Percentiles rank a stretch among this genome's conserved stretches.
These are phyloP conservation scores for Aspergillus novoparasiticus DNA, from an alignment of 2,329 filamentous ascomycete genomes.

Conservation along the genomic window DNA sequence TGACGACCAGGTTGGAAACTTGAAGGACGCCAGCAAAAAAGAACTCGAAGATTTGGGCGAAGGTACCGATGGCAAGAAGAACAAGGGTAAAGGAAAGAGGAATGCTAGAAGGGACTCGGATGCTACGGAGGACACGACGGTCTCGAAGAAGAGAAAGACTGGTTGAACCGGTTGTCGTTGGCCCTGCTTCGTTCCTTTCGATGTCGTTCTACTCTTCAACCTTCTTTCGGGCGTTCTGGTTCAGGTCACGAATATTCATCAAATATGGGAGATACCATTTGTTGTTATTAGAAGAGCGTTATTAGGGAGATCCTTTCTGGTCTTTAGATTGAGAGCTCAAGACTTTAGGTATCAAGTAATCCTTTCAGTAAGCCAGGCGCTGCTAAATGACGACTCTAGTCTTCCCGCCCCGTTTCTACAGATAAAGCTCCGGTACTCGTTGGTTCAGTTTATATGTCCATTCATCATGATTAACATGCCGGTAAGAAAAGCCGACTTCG, in stretches of 20 bases:
- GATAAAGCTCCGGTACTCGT: background rate
- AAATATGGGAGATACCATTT: background rate
- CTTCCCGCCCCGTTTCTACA: background rate
- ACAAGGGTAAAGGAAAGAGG: constrained; percentile 40
- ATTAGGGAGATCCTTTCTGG: background rate
- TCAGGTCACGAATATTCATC: background rate
- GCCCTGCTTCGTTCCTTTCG: constrained; percentile 1
- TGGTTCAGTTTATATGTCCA: constrained; percentile 31
- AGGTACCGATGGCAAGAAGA: constrained; percentile 35
- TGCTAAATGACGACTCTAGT: background rate
- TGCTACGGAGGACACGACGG: constrained; percentile 36
- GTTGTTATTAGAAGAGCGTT: background rate
- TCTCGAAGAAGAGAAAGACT: constrained; percentile 39
- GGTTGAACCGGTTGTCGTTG: background rate
- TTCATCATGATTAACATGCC: constrained; percentile 37
- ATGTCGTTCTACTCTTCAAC: background rate
- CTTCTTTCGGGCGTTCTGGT: background rate
- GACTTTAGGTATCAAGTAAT: background rate
- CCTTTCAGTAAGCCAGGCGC: background rate
- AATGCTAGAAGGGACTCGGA: constrained; percentile 35
- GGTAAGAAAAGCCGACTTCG: constrained; percentile 31
- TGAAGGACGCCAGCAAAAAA: constrained; percentile 42
- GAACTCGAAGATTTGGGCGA: constrained; percentile 34
- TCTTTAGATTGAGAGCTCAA: background rate
- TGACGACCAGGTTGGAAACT: constrained; percentile 43